Evolutionary conservation across 2,329 filamentous ascomycete species (phyloP).

Genomic region (Fusarium sp.): DNA sequence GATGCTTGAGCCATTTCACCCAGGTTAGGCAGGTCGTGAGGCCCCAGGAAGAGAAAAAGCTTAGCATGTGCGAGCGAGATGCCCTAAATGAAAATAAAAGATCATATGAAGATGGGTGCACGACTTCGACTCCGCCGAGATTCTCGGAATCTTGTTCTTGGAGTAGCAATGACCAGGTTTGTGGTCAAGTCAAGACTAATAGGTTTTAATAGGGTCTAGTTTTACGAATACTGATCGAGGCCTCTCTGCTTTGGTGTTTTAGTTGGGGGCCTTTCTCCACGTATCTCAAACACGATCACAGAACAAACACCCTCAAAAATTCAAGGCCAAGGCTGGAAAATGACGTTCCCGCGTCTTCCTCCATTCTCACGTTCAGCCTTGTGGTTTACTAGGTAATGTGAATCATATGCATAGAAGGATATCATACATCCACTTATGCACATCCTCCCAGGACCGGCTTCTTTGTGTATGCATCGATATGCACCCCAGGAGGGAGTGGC

Average conservation of each 20-base stretch:
- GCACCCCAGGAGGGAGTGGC: slow-evolving; percentile 38
- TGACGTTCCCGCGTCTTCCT: slow-evolving; percentile 5
- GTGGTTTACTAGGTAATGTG: slow-evolving; percentile 35
- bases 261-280: background rate
- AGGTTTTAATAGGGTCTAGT: background rate
- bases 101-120: background rate
- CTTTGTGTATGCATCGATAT: slow-evolving; percentile 42
- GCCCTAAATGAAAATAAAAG: background rate
- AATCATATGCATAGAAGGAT: slow-evolving; percentile 37
- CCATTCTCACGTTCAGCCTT: slow-evolving; percentile 26
- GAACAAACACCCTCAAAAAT: background rate
- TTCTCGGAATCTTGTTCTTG: slow-evolving; percentile 22
- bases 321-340: slow-evolving; percentile 1
- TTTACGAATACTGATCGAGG: background rate
- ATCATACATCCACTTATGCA: slow-evolving; percentile 44
- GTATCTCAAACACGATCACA: slow-evolving; percentile 8
- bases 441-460: slow-evolving; percentile 30
- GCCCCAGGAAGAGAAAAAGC: background rate
- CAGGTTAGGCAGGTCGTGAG: background rate
- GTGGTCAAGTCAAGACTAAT: background rate
- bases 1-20: background rate
- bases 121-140: slow-evolving; percentile 13
- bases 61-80: background rate
- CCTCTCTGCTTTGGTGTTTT: background rate
- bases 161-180: slow-evolving; percentile 9